phyloP scores from a whole-genome alignment of 2,329 filamentous ascomycete genomes.

The Exophiala sideris region DNA sequence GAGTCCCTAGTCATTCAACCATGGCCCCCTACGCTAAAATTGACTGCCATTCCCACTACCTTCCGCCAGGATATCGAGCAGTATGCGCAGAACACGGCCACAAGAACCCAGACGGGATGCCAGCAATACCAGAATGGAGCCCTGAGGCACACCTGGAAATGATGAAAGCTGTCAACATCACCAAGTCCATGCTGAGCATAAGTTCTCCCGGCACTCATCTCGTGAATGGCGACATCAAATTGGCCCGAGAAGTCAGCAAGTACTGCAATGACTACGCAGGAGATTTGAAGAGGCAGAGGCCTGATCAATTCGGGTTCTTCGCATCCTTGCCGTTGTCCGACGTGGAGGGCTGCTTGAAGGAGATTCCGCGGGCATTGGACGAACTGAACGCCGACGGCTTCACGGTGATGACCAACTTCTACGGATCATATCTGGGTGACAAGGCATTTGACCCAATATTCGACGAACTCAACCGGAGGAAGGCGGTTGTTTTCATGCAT shows the following conservation, averaged over 20 bases:
- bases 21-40: conserved; percentile 25
- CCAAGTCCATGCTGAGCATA: conserved; percentile 54
- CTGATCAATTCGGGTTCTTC: conserved; percentile 50
- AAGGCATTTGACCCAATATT: conserved; percentile 46
- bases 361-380: conserved; percentile 45
- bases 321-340: conserved; percentile 54
- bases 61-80: conserved; percentile 23
- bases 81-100: conserved; percentile 26
- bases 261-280: conserved; percentile 33
- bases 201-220: conserved; percentile 54
- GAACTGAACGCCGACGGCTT: conserved; percentile 49
- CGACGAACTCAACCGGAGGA: conserved; percentile 45
- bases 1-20: not conserved
- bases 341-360: conserved; percentile 44
- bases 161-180: conserved; percentile 50
- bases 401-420: conserved; percentile 51
- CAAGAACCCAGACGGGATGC: conserved; percentile 27
- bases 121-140: conserved; percentile 40
- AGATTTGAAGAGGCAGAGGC: conserved; percentile 29
- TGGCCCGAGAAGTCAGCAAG: conserved; percentile 37
- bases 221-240: conserved; percentile 37
- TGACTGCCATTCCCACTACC: conserved; percentile 27
- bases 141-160: conserved; percentile 46
- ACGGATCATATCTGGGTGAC: conserved; percentile 53
- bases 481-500: conserved; percentile 54